Evolutionary conservation across 768 basidiomycete genomes (phyloP).

Genomic region (Podaxis sp.): DNA sequence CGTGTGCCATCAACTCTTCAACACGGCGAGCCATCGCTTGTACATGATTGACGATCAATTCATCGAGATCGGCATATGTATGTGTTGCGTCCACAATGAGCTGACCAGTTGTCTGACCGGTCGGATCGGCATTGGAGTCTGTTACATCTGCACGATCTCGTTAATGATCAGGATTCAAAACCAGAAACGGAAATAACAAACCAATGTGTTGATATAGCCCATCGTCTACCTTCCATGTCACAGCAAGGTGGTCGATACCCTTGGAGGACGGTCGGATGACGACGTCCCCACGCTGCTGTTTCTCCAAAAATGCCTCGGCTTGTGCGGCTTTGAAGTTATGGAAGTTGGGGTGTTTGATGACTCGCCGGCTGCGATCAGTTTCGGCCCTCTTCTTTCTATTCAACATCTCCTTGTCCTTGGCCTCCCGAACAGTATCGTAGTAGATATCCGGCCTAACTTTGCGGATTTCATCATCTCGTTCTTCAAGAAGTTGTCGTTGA

Average conservation of each 20-base stretch:
- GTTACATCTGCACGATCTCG: conserved; percentile 61
- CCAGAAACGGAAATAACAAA: conserved; percentile 35
- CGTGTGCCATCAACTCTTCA: conserved; percentile 92
- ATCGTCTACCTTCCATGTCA: conserved; percentile 99
- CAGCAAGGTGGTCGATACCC: conserved; percentile 88
- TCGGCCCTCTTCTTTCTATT: conserved; percentile 85
- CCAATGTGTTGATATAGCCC: conserved; percentile 96
- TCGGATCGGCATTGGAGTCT: conserved; percentile 75
- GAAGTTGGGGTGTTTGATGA: conserved; percentile 98
- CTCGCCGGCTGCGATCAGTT: conserved; percentile 73
- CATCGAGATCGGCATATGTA: conserved; percentile 91
- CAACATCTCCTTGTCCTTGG: conserved; percentile 70
- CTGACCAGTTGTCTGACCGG: conserved; percentile 60
- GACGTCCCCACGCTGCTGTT: conserved; percentile 92
- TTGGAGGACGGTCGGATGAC: conserved; percentile 96
- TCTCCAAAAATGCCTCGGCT: conserved; percentile 86
- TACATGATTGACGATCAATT: conserved; percentile 94
- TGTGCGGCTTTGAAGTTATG: conserved; percentile 90
- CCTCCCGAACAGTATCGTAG: conserved; percentile 67
- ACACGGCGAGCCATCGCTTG: conserved; percentile 91
- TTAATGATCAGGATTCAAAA: conserved; percentile 9
- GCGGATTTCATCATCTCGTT: conserved; percentile 64
- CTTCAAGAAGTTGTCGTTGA: conserved; percentile 57
- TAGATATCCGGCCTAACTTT: conserved; percentile 55
- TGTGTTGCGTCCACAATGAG: conserved; percentile 77